Percentiles rank a stretch among this genome's conserved stretches.
These are phyloP conservation scores for Chamaecyparis obtusa DNA, from an alignment of 75 land plant genomes.

Conservation along the genomic window DNA sequence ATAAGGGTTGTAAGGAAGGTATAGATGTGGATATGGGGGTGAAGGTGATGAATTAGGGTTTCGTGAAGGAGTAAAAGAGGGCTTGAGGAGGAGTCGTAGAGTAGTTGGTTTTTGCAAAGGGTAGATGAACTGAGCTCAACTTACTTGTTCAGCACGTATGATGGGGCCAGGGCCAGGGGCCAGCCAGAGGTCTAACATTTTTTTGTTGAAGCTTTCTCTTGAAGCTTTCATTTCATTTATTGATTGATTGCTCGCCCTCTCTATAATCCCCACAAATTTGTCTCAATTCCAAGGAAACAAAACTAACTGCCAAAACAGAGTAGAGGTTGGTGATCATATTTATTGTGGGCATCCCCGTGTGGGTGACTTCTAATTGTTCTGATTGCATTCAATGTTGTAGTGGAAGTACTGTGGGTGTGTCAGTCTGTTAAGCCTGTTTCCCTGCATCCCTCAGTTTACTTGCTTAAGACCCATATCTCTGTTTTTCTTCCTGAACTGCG, in stretches of 20 bases:
- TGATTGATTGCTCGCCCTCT: not conserved
- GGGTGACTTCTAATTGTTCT: not conserved
- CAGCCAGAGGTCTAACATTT: not conserved
- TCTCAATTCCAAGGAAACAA: not conserved
- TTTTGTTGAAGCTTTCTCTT: not conserved
- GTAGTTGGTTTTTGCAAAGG: constrained; percentile 11
- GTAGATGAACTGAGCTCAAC: constrained; percentile 11
- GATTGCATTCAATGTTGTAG: not conserved
- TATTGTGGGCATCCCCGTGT: not conserved
- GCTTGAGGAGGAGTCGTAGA: constrained; percentile 4
- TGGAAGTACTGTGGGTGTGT: not conserved
- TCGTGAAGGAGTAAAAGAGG: constrained; percentile 8
- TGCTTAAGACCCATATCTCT: not conserved
- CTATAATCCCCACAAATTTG: not conserved
- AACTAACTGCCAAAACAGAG: not conserved
- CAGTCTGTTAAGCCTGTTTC: not conserved
- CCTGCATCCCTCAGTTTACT: constrained; percentile 8
- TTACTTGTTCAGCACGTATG: constrained; percentile 3
- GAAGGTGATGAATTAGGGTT: not conserved
- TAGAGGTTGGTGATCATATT: not conserved
- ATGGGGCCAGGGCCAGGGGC: not conserved
- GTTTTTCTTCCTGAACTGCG: not conserved
- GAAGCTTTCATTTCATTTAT: constrained; percentile 11
- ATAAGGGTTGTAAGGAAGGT: not conserved
- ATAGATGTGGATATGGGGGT: not conserved